Conservation (phyloP, 331 rosid species). For the Malus hybrid region DNA sequence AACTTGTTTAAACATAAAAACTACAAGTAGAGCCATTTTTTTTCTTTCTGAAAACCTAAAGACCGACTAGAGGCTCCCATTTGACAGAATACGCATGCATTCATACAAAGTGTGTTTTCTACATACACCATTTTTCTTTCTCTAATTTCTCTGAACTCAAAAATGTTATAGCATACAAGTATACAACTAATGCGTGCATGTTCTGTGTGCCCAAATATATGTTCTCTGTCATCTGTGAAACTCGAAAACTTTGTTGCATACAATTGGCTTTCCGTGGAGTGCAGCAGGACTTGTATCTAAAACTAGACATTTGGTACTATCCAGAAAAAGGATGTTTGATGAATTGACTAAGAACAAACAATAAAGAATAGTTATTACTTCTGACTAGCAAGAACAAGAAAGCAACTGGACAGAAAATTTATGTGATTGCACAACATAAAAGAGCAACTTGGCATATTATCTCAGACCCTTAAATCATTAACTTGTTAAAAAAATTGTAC, state of each 20-base stretch:
- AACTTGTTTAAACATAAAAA: neutral
- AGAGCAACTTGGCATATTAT: neutral
- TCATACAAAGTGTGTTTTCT: neutral
- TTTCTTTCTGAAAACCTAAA: neutral
- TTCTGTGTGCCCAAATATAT: neutral
- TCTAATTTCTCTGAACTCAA: neutral
- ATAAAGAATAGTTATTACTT: neutral
- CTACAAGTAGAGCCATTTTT: neutral
- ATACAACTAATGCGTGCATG: neutral
- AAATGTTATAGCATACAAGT: neutral
- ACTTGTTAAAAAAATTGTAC: too few relatives aligned
- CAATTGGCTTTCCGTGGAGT: neutral
- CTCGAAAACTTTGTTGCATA: neutral
- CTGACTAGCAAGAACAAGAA: neutral
- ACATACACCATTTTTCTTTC: neutral
- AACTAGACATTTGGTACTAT: neutral
- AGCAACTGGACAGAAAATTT: neutral
- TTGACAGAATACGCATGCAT: neutral
- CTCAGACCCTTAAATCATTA: neutral
- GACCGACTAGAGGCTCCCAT: neutral
- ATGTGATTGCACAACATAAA: neutral
- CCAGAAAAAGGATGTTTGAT: neutral
- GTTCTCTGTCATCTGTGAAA: neutral
- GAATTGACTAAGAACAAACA: neutral
- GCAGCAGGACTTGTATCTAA: neutral